A percentile compares a stretch with the other conserved stretches of the same genome.
Conservation (phyloP, 2,329 filamentous ascomycete genomes). For the Aspergillus sp. region DNA sequence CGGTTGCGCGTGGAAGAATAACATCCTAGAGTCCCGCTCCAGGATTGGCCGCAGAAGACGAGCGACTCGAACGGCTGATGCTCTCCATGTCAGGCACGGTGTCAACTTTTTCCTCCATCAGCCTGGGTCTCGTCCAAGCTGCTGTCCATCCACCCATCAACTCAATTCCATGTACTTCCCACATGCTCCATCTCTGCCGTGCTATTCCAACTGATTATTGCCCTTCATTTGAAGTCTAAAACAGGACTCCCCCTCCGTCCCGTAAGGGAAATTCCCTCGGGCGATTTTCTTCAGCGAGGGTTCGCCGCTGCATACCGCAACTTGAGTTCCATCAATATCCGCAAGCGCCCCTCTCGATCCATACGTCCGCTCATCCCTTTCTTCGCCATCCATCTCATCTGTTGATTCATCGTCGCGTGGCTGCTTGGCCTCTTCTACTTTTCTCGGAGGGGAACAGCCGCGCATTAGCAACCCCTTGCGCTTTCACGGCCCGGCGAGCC, state of each 20-base stretch:
- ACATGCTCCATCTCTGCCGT: constrained; percentile 4
- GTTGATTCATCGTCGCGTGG: constrained; percentile 22
- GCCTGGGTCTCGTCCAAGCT: not conserved
- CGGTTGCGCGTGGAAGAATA: constrained; percentile 22
- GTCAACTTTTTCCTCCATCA: constrained; percentile 9
- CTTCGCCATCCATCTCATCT: constrained; percentile 9
- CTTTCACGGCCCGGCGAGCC: constrained; percentile 11
- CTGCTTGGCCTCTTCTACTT: constrained; percentile 17
- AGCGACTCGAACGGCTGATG: constrained; percentile 6
- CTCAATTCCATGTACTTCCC: constrained; percentile 3
- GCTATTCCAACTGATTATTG: constrained; percentile 2
- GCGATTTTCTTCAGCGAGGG: constrained; percentile 20
- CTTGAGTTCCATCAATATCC: constrained; percentile 18
- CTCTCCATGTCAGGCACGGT: constrained; percentile 11
- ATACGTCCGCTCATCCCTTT: not conserved
- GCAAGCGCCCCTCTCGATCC: constrained; percentile 4
- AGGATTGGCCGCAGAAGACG: constrained; percentile 14
- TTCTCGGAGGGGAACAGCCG: constrained; percentile 12
- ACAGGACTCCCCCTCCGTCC: constrained; percentile 11
- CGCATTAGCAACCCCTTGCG: constrained; percentile 23
- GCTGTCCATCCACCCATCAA: not conserved
- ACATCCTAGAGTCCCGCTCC: constrained; percentile 19
- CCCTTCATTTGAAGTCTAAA: constrained; percentile 6
- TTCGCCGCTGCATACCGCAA: constrained; percentile 27
- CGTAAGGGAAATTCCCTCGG: constrained; percentile 23